Evolutionary conservation across 2,329 filamentous ascomycete species (phyloP), one percentile per base, ranked within the genome.

Genomic region (Aureobasidium namibiae): DNA sequence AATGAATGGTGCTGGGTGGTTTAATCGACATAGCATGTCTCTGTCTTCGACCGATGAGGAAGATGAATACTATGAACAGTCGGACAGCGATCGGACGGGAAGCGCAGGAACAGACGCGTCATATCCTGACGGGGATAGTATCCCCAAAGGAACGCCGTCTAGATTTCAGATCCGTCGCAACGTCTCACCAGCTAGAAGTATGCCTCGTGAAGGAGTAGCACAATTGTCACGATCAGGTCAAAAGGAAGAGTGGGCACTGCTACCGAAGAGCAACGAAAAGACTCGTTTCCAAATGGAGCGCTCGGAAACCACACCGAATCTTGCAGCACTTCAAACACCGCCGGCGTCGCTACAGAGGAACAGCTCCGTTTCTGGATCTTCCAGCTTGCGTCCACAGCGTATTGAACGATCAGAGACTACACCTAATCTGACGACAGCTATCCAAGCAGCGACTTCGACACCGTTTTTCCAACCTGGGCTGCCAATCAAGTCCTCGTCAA

Each of bases 61-160:
- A 18, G 50, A 54, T 24, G 60, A 57, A 3, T 45, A 54, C 2
- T 54, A 61, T 38, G 59, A 62, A 24, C 21, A 24, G 26, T 56
- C 61, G 13, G 59, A 66, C 14, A 49, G 48, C 26, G 61, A 59
- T 18, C 65, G 61, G n/a, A 63, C 61, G 21, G 38, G 64, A 39
- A 63, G 49, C 50, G 66, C 56, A 61, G 57, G 24, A 36, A 61
- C 24, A 63, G 67, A 68, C 44, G 65, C 67, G 50, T 67, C 62
- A 45, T 72, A 68, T 60, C 69, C 70, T 3, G 67, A 70, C 57
- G 70, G 70, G 50, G 66, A 66, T 42, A 69, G 68, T 11, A 69
- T 73, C 48, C 52, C 66, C 16, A 65, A 63, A 58, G 70, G 70
- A 36, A 73, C 70, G 41, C 70, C 71, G 21, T 70, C 68, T 14